Base-by-base conservation (phyloP, 169 alveolate species). In the Cryptosporidium felis region DNA sequence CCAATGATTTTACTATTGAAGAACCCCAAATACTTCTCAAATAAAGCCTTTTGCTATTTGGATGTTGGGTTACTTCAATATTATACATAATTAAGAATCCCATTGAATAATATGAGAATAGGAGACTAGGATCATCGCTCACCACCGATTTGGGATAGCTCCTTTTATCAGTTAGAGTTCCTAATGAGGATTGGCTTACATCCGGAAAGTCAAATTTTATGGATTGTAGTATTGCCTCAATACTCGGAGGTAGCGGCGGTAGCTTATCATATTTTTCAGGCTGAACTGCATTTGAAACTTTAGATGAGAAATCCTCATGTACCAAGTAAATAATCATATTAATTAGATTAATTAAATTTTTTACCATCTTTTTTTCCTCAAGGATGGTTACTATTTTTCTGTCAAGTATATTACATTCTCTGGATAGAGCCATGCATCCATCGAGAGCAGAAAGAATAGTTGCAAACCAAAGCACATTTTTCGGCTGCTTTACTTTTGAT, bases 391-490 rank as follows among this genome's bases (percentile, higher is more conserved):
- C 3, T 9, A 74, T 21, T 14, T 42, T 49, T 49, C 41, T 49
- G 56, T 74, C 85, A 10, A 38, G 49, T 10, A 53, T 53, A 74
- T 38, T 53, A 38, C 74, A 53, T 6, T 40, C 26, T n/a, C 42
- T 74, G 23, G 74, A 74, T 0, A 67, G 40, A 3, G 85, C 66
- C 85, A 74, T 74, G 14, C 56, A 53, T 12, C 30, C 56, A 51
- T 74, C 85, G 4, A 74, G 61, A 5, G 85, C 56, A 38, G 85
- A 74, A 2, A 74, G 63, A 6, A 74, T 34, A 10, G 74, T 51
- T 74, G 85, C 85, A 74, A 74, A 53, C 85, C 85, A 74, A 14
- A 74, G 40, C 16, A 74, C 41, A 74, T 67, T 51, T 53, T 74
- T 74, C 56, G 85, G 85, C 28, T 74, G 85, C 56, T 74, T 74